These are phyloP conservation scores for Dactylellina cionopaga DNA, from an alignment of 2,329 filamentous ascomycete genomes.

Conservation along the genomic window DNA sequence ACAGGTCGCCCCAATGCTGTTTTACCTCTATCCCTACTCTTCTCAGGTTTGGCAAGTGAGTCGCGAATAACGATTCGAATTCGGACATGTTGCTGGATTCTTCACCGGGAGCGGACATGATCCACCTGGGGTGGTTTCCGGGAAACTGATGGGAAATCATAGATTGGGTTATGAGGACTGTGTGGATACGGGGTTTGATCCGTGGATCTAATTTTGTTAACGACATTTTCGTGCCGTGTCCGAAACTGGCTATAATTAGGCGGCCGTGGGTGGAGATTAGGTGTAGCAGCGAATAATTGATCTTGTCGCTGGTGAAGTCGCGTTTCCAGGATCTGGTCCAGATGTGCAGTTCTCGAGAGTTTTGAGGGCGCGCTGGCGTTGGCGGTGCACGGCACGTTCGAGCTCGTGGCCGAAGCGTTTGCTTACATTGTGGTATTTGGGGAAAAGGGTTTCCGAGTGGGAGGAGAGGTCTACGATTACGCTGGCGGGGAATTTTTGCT, in stretches of 20 bases:
- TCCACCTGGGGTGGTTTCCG: constrained; percentile 11
- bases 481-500: background rate
- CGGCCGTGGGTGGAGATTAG: constrained; percentile 8
- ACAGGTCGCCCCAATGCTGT: background rate
- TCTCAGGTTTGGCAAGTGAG: constrained; percentile 17
- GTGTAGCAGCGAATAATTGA: constrained; percentile 8
- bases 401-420: constrained; percentile 6
- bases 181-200: constrained; percentile 14
- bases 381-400: background rate
- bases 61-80: constrained; percentile 2
- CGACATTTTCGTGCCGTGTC: constrained; percentile 13
- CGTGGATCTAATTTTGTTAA: constrained; percentile 6
- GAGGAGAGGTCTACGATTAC: constrained; percentile 1
- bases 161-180: constrained; percentile 32
- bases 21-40: constrained; percentile 15
- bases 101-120: background rate
- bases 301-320: constrained; percentile 15
- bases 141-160: constrained; percentile 12
- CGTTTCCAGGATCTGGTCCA: background rate
- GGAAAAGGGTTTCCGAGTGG: background rate
- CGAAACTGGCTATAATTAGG: constrained; percentile 32
- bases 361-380: background rate
- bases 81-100: background rate
- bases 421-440: constrained; percentile 1
- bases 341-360: constrained; percentile 4